Percentiles rank a stretch among this genome's conserved stretches.
phyloP scores from a whole-genome alignment of 2,329 filamentous ascomycete genomes.

The Elsinoe ampelina region DNA sequence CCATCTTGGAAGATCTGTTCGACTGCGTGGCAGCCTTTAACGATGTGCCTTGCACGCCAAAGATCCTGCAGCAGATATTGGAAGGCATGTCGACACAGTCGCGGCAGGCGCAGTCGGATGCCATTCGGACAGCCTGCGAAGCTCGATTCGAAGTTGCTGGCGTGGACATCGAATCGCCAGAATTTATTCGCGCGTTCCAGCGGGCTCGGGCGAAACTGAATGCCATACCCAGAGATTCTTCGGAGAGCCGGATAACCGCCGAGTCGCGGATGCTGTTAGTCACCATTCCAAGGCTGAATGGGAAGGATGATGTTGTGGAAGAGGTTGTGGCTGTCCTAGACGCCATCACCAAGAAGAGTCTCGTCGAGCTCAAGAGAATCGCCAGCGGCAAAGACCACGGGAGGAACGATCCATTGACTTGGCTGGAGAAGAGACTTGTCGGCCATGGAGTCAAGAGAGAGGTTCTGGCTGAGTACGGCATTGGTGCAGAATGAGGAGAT shows the following conservation, averaged over 20 bases:
- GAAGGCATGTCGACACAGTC: conserved; percentile 46
- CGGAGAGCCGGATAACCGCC: conserved; percentile 33
- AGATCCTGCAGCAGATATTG: conserved; percentile 65
- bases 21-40: conserved; percentile 65
- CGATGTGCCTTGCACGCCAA: conserved; percentile 53
- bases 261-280: conserved; percentile 24
- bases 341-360: conserved; percentile 32
- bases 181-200: conserved; percentile 64
- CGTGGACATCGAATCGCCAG: conserved; percentile 51
- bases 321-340: conserved; percentile 45
- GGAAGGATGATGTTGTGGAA: conserved; percentile 40
- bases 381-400: background rate
- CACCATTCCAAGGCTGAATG: conserved; percentile 38
- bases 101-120: conserved; percentile 44
- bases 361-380: conserved; percentile 16
- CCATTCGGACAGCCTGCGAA: conserved; percentile 59
- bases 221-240: conserved; percentile 26
- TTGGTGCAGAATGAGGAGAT: background rate
- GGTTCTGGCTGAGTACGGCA: background rate
- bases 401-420: background rate
- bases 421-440: background rate
- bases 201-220: conserved; percentile 56
- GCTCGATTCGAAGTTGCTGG: conserved; percentile 53
- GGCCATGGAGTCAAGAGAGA: background rate
- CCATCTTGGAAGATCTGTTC: conserved; percentile 68